These are phyloP conservation scores for Tuber borchii DNA, from an alignment of 495 filamentous ascomycete genomes.

Conservation along the genomic window DNA sequence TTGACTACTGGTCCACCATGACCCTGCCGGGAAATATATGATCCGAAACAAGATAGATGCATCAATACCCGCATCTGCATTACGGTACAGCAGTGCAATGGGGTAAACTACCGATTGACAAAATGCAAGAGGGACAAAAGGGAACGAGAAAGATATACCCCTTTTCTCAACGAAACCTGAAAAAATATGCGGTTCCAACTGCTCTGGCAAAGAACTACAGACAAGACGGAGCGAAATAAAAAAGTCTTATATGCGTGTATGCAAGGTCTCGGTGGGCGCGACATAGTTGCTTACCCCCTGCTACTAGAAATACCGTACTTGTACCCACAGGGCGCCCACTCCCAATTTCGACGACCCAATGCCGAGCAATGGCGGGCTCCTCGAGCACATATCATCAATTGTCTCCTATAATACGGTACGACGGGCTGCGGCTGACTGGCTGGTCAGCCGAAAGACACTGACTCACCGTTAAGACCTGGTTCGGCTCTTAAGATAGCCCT, in stretches of 20 bases:
- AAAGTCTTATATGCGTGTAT: background rate
- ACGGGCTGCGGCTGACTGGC: background rate
- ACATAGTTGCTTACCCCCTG: no score
- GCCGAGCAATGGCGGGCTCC: background rate
- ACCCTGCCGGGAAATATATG: constrained; percentile 1
- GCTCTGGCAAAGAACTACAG: background rate
- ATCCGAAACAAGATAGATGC: background rate
- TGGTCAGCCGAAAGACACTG: background rate
- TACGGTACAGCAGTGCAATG: background rate
- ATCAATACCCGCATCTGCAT: constrained; percentile 2
- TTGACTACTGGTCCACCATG: background rate
- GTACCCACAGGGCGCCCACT: background rate
- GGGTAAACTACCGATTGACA: background rate
- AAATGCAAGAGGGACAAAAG: background rate
- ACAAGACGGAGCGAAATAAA: background rate
- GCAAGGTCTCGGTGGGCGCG: background rate
- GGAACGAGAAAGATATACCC: background rate
- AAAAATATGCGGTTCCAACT: background rate
- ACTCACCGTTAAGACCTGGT: background rate
- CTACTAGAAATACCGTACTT: background rate
- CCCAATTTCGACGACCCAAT: background rate
- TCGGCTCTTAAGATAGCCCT: background rate
- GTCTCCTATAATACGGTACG: background rate
- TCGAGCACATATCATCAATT: background rate
- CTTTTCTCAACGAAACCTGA: background rate